Evolutionary conservation across 768 basidiomycete genomes (phyloP), one percentile per base, ranked within the genome.

Genomic region (Tulasnella sp.): DNA sequence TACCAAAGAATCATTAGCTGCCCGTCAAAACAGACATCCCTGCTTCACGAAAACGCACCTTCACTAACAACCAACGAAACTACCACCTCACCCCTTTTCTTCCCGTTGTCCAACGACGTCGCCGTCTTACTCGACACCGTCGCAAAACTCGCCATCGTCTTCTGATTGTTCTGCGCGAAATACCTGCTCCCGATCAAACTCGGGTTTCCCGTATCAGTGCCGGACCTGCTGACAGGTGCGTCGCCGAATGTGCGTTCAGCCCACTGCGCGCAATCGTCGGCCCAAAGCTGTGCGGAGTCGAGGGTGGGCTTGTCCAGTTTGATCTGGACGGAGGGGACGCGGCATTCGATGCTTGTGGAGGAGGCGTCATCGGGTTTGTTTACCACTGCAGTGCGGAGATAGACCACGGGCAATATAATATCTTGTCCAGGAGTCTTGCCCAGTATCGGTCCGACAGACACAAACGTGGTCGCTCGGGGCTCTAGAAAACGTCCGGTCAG

Each of bases 261-360:
- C 49, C 84, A 75, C 63, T 86, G 88, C n/a, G 81, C 71, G 25
- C 82, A 66, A 65, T 97, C 92, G 65, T 99, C 96, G 6, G 82
- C 83, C 75, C 85, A 88, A 64, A 83, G 84, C 67, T 97, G 91
- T 15, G 98, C 67, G 11, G 79, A 78, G 65, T 97, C 89, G 6
- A 92, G 68, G 1, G 72, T 60, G 4, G 70, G 64, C 67, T 97
- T 94, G 8, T 78, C 73, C 46, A 90, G 63, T 37, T 62, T 61
- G 31, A 68, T 61, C 37, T 67, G 65, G n/a, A 85, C 49, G 32
- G 37, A 40, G 32, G 57, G 57, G n/a, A 51, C 21, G 7, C 37
- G 49, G 34, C 23, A 23, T 34, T 51, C 57, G 6, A 52, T 17
- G 39, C 45, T 36, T 12, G 31, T 34, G 15, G 46, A 49, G 11